Conservation (phyloP, 305 asterid species). For the Fraxinus paxiana region DNA sequence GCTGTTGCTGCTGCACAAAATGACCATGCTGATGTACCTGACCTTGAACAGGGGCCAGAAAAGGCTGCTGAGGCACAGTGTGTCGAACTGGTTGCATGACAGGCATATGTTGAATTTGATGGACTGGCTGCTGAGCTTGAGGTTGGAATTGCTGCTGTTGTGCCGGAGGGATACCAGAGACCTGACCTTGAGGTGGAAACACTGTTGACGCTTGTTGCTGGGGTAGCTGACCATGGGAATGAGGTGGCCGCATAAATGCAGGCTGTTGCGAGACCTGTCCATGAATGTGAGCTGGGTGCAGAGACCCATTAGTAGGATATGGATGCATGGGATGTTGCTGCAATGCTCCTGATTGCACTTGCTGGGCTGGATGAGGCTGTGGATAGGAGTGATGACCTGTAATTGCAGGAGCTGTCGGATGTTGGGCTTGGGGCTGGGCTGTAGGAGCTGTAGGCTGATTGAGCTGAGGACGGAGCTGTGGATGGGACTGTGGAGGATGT, state of each 20-base stretch:
- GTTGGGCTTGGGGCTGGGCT: conserved; percentile 41
- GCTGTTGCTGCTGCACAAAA: conserved; percentile 42
- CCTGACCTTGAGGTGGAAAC: conserved; percentile 50
- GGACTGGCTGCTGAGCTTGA: conserved; percentile 43
- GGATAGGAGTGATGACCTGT: conserved; percentile 66
- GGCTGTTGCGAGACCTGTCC: conserved; percentile 62
- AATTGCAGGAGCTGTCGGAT: conserved; percentile 45
- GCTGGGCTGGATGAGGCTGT: conserved; percentile 54
- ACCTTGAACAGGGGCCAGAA: conserved; percentile 39
- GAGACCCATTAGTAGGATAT: conserved; percentile 41
- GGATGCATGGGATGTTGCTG: conserved; percentile 48
- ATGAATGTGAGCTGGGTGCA: conserved; percentile 44
- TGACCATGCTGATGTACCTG: conserved; percentile 56
- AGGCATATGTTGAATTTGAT: conserved; percentile 52
- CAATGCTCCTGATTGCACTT: conserved; percentile 42
- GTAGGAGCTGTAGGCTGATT: conserved; percentile 49
- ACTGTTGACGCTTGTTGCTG: conserved; percentile 44
- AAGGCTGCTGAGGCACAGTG: conserved; percentile 49
- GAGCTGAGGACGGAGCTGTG: conserved; percentile 42
- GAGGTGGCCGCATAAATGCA: conserved; percentile 46
- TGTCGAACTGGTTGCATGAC: conserved; percentile 53
- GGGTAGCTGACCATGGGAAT: conserved; percentile 42
- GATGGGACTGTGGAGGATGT: conserved; percentile 39
- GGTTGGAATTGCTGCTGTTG: conserved; percentile 58
- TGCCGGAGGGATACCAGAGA: conserved; percentile 30